Percentiles rank a stretch among this genome's conserved stretches.
Conservation (phyloP, 495 filamentous ascomycete species). For the Talaromyces borbonicus region DNA sequence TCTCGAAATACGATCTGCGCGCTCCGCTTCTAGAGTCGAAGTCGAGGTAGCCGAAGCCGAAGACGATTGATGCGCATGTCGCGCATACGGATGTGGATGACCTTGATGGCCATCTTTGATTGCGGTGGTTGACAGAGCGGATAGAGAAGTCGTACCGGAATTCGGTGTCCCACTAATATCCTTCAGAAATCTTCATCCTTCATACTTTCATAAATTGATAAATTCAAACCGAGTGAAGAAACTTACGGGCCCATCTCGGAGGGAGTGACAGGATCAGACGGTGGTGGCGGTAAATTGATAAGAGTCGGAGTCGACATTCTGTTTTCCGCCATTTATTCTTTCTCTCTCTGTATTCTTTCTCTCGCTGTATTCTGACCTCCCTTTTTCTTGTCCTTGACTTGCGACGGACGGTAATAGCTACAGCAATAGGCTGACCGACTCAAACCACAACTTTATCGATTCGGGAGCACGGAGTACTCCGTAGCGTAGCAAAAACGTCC, state of each 20-base stretch:
- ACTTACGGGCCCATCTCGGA: slow-evolving; percentile 79
- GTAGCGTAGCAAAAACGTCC: no score
- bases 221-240: slow-evolving; percentile 8
- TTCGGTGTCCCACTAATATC: slow-evolving; percentile 74
- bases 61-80: slow-evolving; percentile 44
- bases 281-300: slow-evolving; percentile 77
- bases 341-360: background rate
- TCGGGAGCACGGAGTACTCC: no score
- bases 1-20: slow-evolving; percentile 86
- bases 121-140: slow-evolving; percentile 77
- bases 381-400: no score
- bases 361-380: no score
- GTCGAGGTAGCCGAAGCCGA: slow-evolving; percentile 45
- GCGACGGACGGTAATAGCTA: no score
- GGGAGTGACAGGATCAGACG: slow-evolving; percentile 78
- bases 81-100: slow-evolving; percentile 44
- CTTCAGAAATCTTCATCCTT: background rate
- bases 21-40: slow-evolving; percentile 75
- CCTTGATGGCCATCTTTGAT: slow-evolving; percentile 92
- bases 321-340: slow-evolving; percentile 5
- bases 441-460: no score
- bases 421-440: no score
- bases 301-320: slow-evolving; percentile 50
- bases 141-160: slow-evolving; percentile 76
- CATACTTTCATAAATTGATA: slow-evolving; percentile 6